Evolutionary conservation across 164 flowering plant species (phyloP).

Genomic region (grape (Vitis vinifera)): ASM3070453v1 NC_081821.1:9817001-9817500

Average conservation of each 20-base stretch:
- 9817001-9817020: neutral
- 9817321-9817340: neutral
- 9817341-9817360: slow-evolving; percentile 7
- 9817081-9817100: slow-evolving; percentile 84
- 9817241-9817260: neutral
- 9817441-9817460: slow-evolving; percentile 27
- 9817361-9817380: slow-evolving; percentile 4
- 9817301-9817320: too few relatives aligned
- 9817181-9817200: neutral
- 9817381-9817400: neutral
- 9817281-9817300: too few relatives aligned
- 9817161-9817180: neutral
- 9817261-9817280: too few relatives aligned
- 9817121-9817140: neutral
- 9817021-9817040: slow-evolving; percentile 4
- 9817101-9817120: slow-evolving; percentile 56
- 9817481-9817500: slow-evolving; percentile 28
- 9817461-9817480: slow-evolving; percentile 15
- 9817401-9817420: slow-evolving; percentile 35
- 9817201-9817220: too few relatives aligned
- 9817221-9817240: neutral
- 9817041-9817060: slow-evolving; percentile 66
- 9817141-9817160: neutral
- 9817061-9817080: slow-evolving; percentile 69
- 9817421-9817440: slow-evolving; percentile 68